Evolutionary conservation across 2,329 filamentous ascomycete genomes (phyloP), one percentile per base, ranked within the genome.

Genomic region (Davidsoniella virescens): DNA sequence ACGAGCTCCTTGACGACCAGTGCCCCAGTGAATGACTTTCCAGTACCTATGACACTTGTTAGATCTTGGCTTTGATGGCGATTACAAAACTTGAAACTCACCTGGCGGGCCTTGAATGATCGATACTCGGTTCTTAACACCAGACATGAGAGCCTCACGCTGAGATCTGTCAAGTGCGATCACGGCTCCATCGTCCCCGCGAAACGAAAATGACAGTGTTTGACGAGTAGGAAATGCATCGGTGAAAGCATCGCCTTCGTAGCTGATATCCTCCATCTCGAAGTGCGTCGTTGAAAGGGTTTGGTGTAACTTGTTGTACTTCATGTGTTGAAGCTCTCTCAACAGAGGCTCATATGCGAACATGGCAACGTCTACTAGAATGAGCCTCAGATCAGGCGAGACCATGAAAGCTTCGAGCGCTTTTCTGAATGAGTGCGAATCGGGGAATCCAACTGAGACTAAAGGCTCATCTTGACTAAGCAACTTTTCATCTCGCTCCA

Each of bases 61-160:
- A 33, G 29, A 33, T 33, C 29, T 12, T 33, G 12, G 29, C 8
- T 33, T 0, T 9, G 29, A 33, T 50, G 5, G 29, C 29, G 4
- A 12, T 10, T 9, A 8, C 12, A 12, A 33, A 9, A 44, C 49
- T 47, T 53, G 37, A 45, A 20, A 37, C 63, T 53, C 66, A 76
- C 77, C 82, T 56, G 83, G 84, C 1, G 84, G 84, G 0, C 83
- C 83, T 64, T 86, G 82, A 1, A 87, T 82, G 0, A 80, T 60
- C 44, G 74, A 76, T 0, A 86, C 61, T 0, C 63, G 61, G 6
- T 70, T 70, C 0, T 59, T 64, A 0, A 87, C 56, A 0, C 75
- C 74, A 14, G 68, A 61, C 2, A 75, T 54, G 0, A 87, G 59
- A 1, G 80, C 79, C 0, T 65, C 56, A 0, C 70, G 62, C 56